Percentiles rank a stretch among this genome's conserved stretches.
These are phyloP conservation scores for Ehretia macrophylla DNA, from an alignment of 257 asterid genomes.

Conservation along the genomic window DNA sequence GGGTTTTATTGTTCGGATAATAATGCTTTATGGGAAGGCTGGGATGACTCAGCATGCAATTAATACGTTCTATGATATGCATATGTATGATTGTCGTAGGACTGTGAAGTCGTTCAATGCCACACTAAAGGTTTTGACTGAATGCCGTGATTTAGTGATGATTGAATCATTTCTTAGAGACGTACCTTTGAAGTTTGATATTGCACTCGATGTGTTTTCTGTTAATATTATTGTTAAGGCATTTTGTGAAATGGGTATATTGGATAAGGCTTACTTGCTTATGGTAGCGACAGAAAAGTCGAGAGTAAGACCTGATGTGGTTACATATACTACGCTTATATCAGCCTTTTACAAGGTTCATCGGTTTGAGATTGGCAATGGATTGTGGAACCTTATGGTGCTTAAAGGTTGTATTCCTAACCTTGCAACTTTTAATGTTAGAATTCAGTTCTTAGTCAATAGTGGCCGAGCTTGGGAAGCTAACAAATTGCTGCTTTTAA, in stretches of 20 bases:
- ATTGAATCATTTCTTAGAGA: constrained; percentile 52
- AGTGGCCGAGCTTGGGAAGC: constrained; percentile 75
- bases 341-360: constrained; percentile 59
- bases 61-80: constrained; percentile 66
- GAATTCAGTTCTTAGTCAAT: constrained; percentile 67
- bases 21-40: constrained; percentile 72
- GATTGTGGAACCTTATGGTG: constrained; percentile 78
- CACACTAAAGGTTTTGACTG: constrained; percentile 59
- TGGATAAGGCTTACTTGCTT: constrained; percentile 53
- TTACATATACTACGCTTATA: constrained; percentile 71
- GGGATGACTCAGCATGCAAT: constrained; percentile 65
- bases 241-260: constrained; percentile 54
- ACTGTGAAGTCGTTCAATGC: constrained; percentile 82
- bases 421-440: constrained; percentile 65
- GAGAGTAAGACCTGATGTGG: constrained; percentile 64
- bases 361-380: constrained; percentile 52
- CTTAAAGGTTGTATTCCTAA: constrained; percentile 67
- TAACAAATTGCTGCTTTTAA: constrained; percentile 43
- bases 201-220: constrained; percentile 50
- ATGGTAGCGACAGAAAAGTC: constrained; percentile 56
- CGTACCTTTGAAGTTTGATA: constrained; percentile 36
- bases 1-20: constrained; percentile 70
- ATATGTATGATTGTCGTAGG: constrained; percentile 61
- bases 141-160: constrained; percentile 48
- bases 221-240: constrained; percentile 61